A percentile compares a stretch with the other conserved stretches of the same genome.
Conservation (phyloP, 352 stramenopile genomes). For the Phytophthora pinifolia region DNA sequence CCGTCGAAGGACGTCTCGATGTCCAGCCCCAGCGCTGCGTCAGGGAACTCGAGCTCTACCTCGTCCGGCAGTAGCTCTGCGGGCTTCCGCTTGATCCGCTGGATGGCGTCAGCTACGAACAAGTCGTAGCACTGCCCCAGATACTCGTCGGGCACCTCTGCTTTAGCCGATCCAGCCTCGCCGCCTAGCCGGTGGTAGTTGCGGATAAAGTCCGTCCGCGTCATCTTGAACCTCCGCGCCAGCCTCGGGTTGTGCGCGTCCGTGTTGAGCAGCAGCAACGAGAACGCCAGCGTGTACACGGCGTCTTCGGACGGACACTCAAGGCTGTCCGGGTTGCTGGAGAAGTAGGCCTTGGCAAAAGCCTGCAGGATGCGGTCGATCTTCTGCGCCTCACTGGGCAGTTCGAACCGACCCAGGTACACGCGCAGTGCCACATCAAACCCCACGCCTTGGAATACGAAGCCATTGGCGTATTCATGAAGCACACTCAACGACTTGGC, state of each 20-base stretch:
- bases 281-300: conserved; percentile 80
- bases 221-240: conserved; percentile 72
- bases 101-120: conserved; percentile 59
- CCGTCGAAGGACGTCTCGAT: conserved; percentile 83
- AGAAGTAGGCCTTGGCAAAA: conserved; percentile 69
- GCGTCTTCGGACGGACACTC: conserved; percentile 69
- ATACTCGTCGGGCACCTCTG: conserved; percentile 46
- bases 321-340: conserved; percentile 48
- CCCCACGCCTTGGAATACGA: conserved; percentile 54
- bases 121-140: conserved; percentile 66
- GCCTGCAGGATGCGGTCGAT: conserved; percentile 86
- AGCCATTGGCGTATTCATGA: conserved; percentile 70
- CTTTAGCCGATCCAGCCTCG: conserved; percentile 25
- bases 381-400: conserved; percentile 79
- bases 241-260: conserved; percentile 77
- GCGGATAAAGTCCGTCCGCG: conserved; percentile 66
- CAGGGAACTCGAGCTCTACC: conserved; percentile 65
- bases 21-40: conserved; percentile 54
- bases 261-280: conserved; percentile 77
- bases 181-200: conserved; percentile 65
- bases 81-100: conserved; percentile 57
- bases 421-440: conserved; percentile 74
- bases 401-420: conserved; percentile 70
- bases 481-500: conserved; percentile 59
- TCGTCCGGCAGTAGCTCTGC: conserved; percentile 47